Percentiles rank a stretch among this genome's conserved stretches.
phyloP scores from a whole-genome alignment of 2,329 filamentous ascomycete genomes.

The Colletotrichum tropicicola region DNA sequence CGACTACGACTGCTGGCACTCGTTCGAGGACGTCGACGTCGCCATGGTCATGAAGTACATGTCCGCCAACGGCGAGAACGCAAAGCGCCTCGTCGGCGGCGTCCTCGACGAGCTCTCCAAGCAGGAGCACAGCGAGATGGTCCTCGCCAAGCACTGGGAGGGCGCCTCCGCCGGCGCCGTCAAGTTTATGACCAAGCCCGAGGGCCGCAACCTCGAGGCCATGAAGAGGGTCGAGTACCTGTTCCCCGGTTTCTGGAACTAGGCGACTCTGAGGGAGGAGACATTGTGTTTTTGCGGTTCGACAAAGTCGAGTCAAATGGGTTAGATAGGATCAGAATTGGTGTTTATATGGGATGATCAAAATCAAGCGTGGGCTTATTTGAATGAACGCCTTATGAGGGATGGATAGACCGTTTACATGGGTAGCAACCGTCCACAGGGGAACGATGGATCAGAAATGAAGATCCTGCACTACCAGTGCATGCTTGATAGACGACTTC shows the following conservation, averaged over 20 bases:
- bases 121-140: constrained; percentile 78
- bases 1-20: constrained; percentile 99
- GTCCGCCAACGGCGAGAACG: constrained; percentile 91
- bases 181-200: constrained; percentile 81
- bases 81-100: constrained; percentile 82
- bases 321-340: not conserved
- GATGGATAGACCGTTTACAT: not conserved
- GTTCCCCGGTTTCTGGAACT: constrained; percentile 81
- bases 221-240: constrained; percentile 85
- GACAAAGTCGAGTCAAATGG: not conserved
- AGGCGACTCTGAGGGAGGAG: not conserved
- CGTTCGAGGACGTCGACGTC: constrained; percentile 84
- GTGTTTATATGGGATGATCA: constrained; percentile 8
- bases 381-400: constrained; percentile 1
- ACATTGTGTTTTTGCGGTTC: not conserved
- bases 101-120: constrained; percentile 87
- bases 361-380: not conserved
- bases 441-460: too few relatives aligned
- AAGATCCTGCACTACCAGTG: too few relatives aligned
- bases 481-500: too few relatives aligned
- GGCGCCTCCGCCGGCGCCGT: constrained; percentile 81
- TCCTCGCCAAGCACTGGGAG: constrained; percentile 83
- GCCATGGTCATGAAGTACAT: constrained; percentile 98
- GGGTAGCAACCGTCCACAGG: too few relatives aligned
- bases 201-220: constrained; percentile 77